Conservation (phyloP, 2,329 filamentous ascomycete genomes). For the Penicillium sp. region DNA sequence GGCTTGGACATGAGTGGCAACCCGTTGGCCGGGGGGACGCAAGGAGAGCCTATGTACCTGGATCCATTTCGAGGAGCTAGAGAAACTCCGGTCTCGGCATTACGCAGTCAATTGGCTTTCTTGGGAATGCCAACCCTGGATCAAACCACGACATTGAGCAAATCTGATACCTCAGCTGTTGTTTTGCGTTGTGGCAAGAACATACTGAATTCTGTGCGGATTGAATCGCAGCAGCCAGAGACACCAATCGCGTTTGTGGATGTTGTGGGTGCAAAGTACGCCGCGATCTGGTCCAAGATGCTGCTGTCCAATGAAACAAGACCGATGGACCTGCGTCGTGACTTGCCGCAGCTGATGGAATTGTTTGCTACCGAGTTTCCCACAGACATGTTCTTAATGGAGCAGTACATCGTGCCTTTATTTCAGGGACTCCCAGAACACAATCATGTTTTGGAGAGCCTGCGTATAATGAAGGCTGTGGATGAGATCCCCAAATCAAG, state of each 20-base stretch:
- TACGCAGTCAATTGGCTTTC: constrained; percentile 62
- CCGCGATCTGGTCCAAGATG: constrained; percentile 70
- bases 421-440: constrained; percentile 56
- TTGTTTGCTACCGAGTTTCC: constrained; percentile 66
- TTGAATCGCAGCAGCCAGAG: constrained; percentile 42
- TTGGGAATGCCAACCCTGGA: constrained; percentile 46
- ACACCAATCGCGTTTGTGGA: constrained; percentile 47
- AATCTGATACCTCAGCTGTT: constrained; percentile 66
- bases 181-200: constrained; percentile 77
- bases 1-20: constrained; percentile 63
- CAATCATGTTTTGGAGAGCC: constrained; percentile 53
- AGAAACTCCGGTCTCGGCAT: constrained; percentile 63
- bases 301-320: constrained; percentile 50
- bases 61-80: constrained; percentile 74
- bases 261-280: constrained; percentile 66
- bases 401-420: constrained; percentile 67
- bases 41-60: constrained; percentile 69
- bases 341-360: constrained; percentile 65
- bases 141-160: constrained; percentile 58
- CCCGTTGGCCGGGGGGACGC: constrained; percentile 16
- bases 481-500: constrained; percentile 58
- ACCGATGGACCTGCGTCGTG: constrained; percentile 58
- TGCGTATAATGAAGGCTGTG: constrained; percentile 57
- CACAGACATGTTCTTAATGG: constrained; percentile 71
- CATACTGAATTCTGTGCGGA: constrained; percentile 71